Evolutionary conservation across 148 eudicot species (phyloP).

Genomic region (Camellia sinensis): DNA sequence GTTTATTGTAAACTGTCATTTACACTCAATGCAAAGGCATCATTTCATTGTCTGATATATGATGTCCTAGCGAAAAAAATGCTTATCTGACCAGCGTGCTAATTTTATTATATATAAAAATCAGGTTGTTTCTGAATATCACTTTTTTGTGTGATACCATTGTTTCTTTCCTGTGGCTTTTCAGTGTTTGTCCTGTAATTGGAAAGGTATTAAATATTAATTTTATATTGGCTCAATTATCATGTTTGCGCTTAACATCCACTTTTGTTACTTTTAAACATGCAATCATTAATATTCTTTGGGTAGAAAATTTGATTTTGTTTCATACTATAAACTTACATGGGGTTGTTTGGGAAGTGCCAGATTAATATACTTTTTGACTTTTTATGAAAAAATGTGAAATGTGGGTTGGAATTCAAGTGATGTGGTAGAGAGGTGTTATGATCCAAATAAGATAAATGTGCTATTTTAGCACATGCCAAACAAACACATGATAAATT

Average conservation of each 20-base stretch:
- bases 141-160: neutral
- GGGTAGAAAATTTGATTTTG: neutral
- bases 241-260: neutral
- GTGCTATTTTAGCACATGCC: too few relatives aligned
- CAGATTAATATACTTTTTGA: too few relatives aligned
- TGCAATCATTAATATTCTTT: neutral
- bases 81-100: neutral
- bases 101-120: neutral
- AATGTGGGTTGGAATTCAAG: too few relatives aligned
- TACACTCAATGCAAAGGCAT: neutral
- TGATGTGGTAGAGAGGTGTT: too few relatives aligned
- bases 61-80: neutral
- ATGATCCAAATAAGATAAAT: too few relatives aligned
- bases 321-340: neutral
- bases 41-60: neutral
- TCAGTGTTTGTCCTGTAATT: neutral
- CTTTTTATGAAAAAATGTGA: neutral
- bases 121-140: neutral
- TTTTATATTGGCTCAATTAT: neutral
- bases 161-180: neutral
- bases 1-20: neutral
- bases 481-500: too few relatives aligned
- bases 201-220: neutral
- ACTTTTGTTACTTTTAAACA: constrained; percentile 1
- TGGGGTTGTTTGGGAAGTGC: too few relatives aligned